Conservation (phyloP, 176 grass and related monocot genomes). For the Oryza coarctata region DNA sequence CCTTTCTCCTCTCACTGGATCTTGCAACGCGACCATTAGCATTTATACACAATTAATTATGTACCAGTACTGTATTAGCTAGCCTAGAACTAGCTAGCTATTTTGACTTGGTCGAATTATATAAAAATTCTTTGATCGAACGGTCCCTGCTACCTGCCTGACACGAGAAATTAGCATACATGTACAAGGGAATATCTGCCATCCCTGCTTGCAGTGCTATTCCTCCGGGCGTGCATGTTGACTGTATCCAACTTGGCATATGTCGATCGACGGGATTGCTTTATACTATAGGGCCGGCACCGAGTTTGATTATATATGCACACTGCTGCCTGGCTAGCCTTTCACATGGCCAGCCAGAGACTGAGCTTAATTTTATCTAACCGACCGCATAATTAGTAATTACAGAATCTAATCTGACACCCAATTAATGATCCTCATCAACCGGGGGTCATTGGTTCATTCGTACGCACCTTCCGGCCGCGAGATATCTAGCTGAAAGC, state of each 20-base stretch:
- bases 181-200: slow-evolving; percentile 24
- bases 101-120: background rate
- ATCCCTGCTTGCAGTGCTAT: background rate
- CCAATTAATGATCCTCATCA: background rate
- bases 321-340: background rate
- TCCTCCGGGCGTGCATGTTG: slow-evolving; percentile 16
- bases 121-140: background rate
- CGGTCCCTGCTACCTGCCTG: background rate
- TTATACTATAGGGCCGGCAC: too few species aligned
- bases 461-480: background rate
- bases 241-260: slow-evolving; percentile 16
- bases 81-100: too few species aligned
- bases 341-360: slow-evolving; percentile 34
- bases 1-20: background rate
- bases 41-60: background rate
- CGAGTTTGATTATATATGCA: too few species aligned
- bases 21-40: background rate
- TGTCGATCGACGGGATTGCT: background rate
- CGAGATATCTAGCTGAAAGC: too few species aligned
- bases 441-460: background rate
- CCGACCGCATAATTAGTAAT: background rate
- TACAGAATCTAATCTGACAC: slow-evolving; percentile 19
- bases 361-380: slow-evolving; percentile 35
- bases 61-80: too few species aligned
- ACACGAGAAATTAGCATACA: background rate